Percentiles rank a stretch among this genome's conserved stretches.
These are phyloP conservation scores for Thielaviopsis ethacetica DNA, from an alignment of 2,329 filamentous ascomycete species.

Conservation along the genomic window DNA sequence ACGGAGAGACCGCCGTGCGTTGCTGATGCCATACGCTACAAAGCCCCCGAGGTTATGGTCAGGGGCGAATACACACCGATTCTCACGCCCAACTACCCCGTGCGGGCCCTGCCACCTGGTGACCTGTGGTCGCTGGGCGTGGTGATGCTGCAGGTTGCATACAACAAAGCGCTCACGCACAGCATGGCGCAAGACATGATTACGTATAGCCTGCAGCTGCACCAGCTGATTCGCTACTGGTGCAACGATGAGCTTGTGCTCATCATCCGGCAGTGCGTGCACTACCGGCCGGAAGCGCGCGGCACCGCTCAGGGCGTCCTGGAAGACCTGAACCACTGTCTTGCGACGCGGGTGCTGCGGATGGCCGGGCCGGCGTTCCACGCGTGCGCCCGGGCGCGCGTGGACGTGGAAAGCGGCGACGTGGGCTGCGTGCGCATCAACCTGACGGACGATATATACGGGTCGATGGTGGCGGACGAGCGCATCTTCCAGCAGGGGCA, in stretches of 20 bases:
- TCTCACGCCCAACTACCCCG: neutral
- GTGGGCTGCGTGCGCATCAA: neutral
- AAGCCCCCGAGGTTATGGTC: conserved; percentile 1
- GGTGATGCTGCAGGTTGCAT: neutral
- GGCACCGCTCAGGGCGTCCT: neutral
- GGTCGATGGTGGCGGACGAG: neutral
- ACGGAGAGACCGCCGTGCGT: neutral
- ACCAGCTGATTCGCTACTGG: conserved; percentile 1
- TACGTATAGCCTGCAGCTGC: neutral
- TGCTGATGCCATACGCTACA: neutral
- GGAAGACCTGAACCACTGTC: neutral
- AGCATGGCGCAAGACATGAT: neutral
- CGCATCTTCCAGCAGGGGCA: neutral
- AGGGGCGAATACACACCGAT: neutral
- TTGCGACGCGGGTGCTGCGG: neutral
- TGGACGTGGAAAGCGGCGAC: neutral
- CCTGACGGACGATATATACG: neutral
- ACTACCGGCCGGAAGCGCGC: neutral
- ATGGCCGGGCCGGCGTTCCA: neutral
- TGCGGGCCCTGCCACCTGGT: neutral
- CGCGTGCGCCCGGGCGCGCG: neutral
- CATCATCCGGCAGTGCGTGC: neutral
- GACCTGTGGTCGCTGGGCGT: conserved; percentile 4
- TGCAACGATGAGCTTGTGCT: neutral
- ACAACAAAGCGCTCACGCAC: neutral